phyloP scores from a whole-genome alignment of 140 eudicot genomes.

The Senecio squalidus region DNA sequence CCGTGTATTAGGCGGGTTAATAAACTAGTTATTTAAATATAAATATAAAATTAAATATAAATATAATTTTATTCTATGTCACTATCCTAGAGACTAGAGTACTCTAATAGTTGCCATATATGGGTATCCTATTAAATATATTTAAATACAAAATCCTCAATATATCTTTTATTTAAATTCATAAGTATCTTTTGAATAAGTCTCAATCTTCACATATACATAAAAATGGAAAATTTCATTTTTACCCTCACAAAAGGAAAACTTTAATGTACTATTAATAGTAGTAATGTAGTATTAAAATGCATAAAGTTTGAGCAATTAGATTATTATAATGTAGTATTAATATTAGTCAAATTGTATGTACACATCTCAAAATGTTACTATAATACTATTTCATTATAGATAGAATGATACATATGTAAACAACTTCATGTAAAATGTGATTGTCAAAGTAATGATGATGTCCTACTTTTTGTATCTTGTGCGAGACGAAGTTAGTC shows the following conservation, averaged over 20 bases:
- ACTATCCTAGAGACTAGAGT: neutral
- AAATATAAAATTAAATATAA: neutral
- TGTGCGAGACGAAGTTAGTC: neutral
- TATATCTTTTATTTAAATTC: constrained; percentile 1
- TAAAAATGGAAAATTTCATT: constrained; percentile 4
- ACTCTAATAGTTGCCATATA: neutral
- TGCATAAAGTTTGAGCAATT: neutral
- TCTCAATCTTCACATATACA: constrained; percentile 10
- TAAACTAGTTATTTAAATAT: neutral
- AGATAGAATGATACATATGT: neutral
- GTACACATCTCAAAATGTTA: too few relatives aligned
- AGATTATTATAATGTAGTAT: neutral
- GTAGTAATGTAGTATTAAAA: neutral
- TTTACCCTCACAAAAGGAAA: constrained; percentile 3
- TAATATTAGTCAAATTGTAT: neutral
- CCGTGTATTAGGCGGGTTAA: too few relatives aligned
- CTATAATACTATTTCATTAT: too few relatives aligned
- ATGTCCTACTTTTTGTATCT: constrained; percentile 1
- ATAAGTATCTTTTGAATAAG: constrained; percentile 1
- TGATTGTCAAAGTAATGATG: neutral
- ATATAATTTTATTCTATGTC: neutral
- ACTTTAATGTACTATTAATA: neutral
- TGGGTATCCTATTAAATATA: neutral
- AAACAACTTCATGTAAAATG: neutral
- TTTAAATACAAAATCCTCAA: neutral